phyloP scores from a whole-genome alignment of 176 grass and related monocot genomes.

The Oryza brachyantha region DNA sequence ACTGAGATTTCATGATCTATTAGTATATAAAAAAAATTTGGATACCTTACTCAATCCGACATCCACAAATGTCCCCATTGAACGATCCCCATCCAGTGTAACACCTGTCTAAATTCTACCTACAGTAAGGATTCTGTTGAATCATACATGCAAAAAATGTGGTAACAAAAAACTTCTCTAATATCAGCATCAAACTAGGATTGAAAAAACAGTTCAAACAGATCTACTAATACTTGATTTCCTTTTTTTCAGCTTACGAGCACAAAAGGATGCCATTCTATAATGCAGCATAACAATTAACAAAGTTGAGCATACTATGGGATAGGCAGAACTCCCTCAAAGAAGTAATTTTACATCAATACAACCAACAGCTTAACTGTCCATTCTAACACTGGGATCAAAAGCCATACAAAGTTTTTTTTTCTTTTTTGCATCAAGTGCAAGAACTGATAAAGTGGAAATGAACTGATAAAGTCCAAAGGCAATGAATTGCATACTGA shows the following conservation, averaged over 20 bases:
- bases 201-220: not conserved
- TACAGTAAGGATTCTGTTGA: slow-evolving; percentile 34
- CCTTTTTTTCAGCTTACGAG: not conserved
- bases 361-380: not conserved
- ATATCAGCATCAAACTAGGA: not conserved
- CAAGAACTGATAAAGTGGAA: not conserved
- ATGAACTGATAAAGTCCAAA: not conserved
- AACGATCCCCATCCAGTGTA: slow-evolving; percentile 68
- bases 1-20: not conserved
- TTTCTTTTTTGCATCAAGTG: not conserved
- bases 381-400: not conserved
- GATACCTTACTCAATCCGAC: slow-evolving; percentile 94
- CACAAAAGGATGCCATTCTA: not conserved
- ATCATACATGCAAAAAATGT: slow-evolving; percentile 6
- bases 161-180: not conserved
- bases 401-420: not conserved
- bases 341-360: slow-evolving; percentile 1
- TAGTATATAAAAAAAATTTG: slow-evolving; percentile 12
- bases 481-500: not conserved
- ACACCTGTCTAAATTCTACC: slow-evolving; percentile 60
- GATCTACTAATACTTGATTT: not conserved
- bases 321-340: not conserved
- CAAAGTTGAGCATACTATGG: not conserved
- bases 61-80: slow-evolving; percentile 82
- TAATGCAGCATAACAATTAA: not conserved